Evolutionary conservation across 441 rosid genomes (phyloP).

Genomic region (California macrophylla): DNA sequence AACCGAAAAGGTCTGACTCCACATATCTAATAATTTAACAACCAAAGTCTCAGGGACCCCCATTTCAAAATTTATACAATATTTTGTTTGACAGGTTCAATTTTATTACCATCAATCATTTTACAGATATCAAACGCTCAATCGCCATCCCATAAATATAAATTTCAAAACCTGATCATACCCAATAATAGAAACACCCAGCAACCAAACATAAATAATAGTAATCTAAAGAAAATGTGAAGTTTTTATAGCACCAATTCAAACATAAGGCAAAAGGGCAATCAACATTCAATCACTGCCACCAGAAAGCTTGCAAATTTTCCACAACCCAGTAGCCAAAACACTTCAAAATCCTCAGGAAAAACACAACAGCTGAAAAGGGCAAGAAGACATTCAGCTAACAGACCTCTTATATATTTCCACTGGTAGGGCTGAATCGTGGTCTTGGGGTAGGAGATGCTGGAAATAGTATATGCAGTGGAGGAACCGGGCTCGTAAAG

Average conservation of each 20-base stretch:
- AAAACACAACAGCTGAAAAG: neutral
- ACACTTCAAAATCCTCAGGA: neutral
- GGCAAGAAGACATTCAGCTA: neutral
- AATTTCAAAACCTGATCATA: neutral
- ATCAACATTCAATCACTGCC: neutral
- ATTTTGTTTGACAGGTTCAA: neutral
- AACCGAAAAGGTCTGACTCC: neutral
- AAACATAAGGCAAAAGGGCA: neutral
- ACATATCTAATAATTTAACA: neutral
- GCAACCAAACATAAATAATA: neutral
- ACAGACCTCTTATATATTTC: slow-evolving; percentile 2
- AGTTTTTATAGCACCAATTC: neutral
- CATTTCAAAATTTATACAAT: neutral
- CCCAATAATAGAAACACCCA: neutral
- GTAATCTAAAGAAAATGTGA: neutral
- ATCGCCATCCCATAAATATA: neutral
- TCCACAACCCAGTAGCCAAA: neutral
- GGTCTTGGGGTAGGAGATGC: neutral
- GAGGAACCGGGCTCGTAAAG: neutral
- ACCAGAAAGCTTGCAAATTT: neutral
- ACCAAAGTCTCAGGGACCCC: neutral
- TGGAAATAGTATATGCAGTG: neutral
- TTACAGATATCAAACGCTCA: neutral
- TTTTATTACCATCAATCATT: neutral
- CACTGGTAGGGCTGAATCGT: slow-evolving; percentile 1